These are phyloP conservation scores for Xylaria nigripes DNA, from an alignment of 495 filamentous ascomycete species.

Conservation along the genomic window DNA sequence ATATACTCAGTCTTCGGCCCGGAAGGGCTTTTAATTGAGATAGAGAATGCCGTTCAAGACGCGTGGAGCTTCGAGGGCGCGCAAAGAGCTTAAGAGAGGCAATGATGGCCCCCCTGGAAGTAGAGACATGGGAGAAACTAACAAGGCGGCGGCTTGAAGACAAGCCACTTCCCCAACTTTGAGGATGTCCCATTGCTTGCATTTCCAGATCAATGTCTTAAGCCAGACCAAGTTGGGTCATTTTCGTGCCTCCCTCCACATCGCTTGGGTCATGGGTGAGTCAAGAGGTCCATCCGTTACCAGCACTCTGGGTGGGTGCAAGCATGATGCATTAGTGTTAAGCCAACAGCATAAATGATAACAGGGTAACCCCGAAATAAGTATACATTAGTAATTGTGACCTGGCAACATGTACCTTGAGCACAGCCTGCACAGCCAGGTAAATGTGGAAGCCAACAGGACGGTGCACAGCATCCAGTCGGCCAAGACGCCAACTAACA, in stretches of 20 bases:
- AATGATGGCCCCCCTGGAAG: slow-evolving; percentile 3
- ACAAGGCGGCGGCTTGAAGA: slow-evolving; percentile 15
- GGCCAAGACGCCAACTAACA: background rate
- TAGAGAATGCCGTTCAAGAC: slow-evolving; percentile 24
- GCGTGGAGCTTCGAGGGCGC: slow-evolving; percentile 17
- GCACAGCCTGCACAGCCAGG: background rate
- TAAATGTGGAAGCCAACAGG: background rate
- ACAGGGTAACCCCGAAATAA: background rate
- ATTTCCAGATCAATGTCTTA: slow-evolving; percentile 12
- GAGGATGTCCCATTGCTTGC: slow-evolving; percentile 20
- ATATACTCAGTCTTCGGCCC: slow-evolving; percentile 24
- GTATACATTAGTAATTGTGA: background rate
- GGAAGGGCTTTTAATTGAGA: slow-evolving; percentile 23
- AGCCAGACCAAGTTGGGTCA: slow-evolving; percentile 5
- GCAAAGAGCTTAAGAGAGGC: slow-evolving; percentile 11
- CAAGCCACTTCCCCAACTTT: slow-evolving; percentile 24
- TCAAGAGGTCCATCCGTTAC: slow-evolving; percentile 1
- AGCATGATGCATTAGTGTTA: background rate
- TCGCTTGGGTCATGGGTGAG: slow-evolving; percentile 8
- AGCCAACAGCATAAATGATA: background rate
- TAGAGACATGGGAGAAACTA: slow-evolving; percentile 15
- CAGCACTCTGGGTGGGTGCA: background rate
- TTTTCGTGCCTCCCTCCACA: slow-evolving; percentile 8
- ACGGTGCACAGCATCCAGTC: slow-evolving; percentile 5
- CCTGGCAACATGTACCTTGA: background rate